phyloP scores from a whole-genome alignment of 352 stramenopile species.

The Pythium myriotylum region DNA sequence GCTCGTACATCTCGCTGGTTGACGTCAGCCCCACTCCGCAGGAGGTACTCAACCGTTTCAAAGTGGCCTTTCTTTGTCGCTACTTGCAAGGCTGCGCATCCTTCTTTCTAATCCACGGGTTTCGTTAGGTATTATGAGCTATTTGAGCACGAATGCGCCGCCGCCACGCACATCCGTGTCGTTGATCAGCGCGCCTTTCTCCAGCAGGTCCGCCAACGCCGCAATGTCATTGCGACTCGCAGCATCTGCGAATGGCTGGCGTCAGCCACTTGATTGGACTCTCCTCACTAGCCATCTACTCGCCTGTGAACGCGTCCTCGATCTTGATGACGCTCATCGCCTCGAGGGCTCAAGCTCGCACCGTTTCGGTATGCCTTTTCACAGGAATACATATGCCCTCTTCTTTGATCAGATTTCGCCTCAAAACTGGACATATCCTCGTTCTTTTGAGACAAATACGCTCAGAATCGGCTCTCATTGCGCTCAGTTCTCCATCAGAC shows the following conservation, averaged over 20 bases:
- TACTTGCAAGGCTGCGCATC: slow-evolving; percentile 61
- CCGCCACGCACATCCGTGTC: slow-evolving; percentile 54
- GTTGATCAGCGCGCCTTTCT: slow-evolving; percentile 52
- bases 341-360: too few species aligned
- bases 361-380: too few species aligned
- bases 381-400: too few species aligned
- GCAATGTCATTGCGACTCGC: slow-evolving; percentile 42
- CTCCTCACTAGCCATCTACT: neutral
- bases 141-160: neutral
- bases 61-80: slow-evolving; percentile 56
- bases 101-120: slow-evolving; percentile 40
- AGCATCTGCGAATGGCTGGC: slow-evolving; percentile 35
- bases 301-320: slow-evolving; percentile 69
- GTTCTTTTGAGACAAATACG: too few species aligned
- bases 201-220: slow-evolving; percentile 39
- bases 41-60: slow-evolving; percentile 56
- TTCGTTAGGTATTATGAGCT: neutral
- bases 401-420: too few species aligned
- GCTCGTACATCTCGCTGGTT: slow-evolving; percentile 60
- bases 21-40: slow-evolving; percentile 51
- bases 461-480: too few species aligned
- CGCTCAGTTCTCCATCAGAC: too few species aligned
- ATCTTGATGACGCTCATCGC: slow-evolving; percentile 63
- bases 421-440: too few species aligned
- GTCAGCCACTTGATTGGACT: neutral